Conservation (phyloP, 768 basidiomycete genomes). For the Russula foetens region DNA sequence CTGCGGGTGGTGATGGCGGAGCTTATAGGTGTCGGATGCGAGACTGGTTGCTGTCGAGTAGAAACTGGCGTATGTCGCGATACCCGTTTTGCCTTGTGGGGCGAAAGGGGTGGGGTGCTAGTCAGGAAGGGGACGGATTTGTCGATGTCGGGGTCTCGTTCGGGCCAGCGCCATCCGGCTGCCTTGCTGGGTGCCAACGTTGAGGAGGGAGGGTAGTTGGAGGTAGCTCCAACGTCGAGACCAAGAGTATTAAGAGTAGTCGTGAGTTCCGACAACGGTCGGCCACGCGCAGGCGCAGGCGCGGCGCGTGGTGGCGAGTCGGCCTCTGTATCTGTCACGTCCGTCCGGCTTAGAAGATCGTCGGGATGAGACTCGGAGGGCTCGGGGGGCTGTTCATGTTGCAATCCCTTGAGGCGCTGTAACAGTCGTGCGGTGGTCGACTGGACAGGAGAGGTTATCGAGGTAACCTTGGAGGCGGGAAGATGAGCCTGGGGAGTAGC, state of each 20-base stretch:
- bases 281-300: not conserved
- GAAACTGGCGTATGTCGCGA: conserved; percentile 5
- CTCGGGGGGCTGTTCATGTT: not conserved
- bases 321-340: conserved; percentile 4
- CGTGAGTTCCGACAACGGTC: conserved; percentile 11
- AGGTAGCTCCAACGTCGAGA: conserved; percentile 22
- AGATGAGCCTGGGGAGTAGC: conserved; percentile 1
- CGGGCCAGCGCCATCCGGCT: conserved; percentile 7
- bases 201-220: conserved; percentile 1
- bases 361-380: conserved; percentile 7
- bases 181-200: conserved; percentile 7
- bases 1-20: conserved; percentile 6
- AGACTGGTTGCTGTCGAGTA: conserved; percentile 1
- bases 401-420: conserved; percentile 13
- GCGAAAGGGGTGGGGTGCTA: conserved; percentile 9
- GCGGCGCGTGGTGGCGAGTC: not conserved
- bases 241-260: conserved; percentile 25
- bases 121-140: conserved; percentile 18
- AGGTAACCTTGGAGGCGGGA: not conserved
- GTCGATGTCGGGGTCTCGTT: conserved; percentile 8
- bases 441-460: not conserved
- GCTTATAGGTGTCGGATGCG: not conserved
- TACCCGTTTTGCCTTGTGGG: conserved; percentile 7
- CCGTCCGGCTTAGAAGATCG: conserved; percentile 10
- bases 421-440: conserved; percentile 16